Evolutionary conservation across 768 basidiomycete genomes (phyloP).

Genomic region (Mrakia frigida): DNA sequence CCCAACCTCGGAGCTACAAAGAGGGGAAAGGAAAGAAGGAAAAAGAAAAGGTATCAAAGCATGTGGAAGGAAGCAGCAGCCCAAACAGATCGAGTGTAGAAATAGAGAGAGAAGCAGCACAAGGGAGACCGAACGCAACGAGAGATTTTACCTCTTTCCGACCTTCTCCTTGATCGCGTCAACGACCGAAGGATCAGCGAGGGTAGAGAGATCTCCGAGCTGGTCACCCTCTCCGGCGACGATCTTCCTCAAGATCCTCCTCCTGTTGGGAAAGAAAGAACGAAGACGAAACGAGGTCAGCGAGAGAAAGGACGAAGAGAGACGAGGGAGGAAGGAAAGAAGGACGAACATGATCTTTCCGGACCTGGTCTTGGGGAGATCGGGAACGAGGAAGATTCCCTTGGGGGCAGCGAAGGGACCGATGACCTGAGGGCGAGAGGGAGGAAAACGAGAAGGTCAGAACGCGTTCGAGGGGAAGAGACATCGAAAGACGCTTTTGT

Average conservation of each 20-base stretch:
- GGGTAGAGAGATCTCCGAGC: constrained; percentile 68
- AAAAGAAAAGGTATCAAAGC: no score
- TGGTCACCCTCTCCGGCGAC: constrained; percentile 90
- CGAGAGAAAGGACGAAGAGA: background rate
- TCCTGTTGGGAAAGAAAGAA: constrained; percentile 52
- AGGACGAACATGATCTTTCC: constrained; percentile 63
- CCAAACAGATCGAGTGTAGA: no score
- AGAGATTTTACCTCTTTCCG: background rate
- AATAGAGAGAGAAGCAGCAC: no score
- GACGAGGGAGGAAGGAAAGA: background rate
- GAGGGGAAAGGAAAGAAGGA: no score
- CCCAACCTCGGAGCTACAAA: no score
- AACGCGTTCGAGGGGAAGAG: background rate
- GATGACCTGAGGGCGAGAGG: constrained; percentile 49
- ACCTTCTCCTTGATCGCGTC: constrained; percentile 46
- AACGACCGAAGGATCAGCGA: constrained; percentile 81
- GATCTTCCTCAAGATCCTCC: constrained; percentile 93
- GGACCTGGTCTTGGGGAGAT: constrained; percentile 53
- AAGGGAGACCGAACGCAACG: no score
- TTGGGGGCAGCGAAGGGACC: constrained; percentile 97
- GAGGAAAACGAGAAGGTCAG: background rate
- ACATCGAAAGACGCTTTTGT: background rate
- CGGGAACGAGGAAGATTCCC: constrained; percentile 69
- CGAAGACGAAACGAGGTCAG: background rate
- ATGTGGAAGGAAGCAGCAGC: no score